These are phyloP conservation scores for Monilinia vaccinii-corymbosi DNA, from an alignment of 2,329 filamentous ascomycete genomes.

Conservation along the genomic window DNA sequence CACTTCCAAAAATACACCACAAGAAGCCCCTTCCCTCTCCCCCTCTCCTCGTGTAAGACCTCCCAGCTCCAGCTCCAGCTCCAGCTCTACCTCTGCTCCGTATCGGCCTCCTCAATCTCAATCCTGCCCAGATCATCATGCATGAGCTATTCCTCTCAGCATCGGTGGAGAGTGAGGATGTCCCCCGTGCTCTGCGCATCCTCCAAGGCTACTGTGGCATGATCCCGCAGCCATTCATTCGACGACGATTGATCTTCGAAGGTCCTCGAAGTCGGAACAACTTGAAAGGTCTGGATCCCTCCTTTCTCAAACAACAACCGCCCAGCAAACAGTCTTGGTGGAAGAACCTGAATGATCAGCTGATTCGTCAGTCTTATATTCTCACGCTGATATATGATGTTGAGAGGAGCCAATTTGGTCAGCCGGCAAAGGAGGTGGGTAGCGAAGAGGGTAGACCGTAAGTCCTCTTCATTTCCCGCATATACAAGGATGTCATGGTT, in stretches of 20 bases:
- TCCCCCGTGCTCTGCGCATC: constrained; percentile 41
- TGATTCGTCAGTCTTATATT: constrained; percentile 48
- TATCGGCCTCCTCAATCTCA: constrained; percentile 1
- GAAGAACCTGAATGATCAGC: constrained; percentile 45
- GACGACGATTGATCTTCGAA: constrained; percentile 44
- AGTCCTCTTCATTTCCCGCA: not conserved
- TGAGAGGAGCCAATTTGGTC: constrained; percentile 39
- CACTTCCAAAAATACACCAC: not conserved
- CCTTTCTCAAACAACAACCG: constrained; percentile 17
- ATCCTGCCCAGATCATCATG: constrained; percentile 32
- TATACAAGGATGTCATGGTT: not conserved
- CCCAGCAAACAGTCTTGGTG: constrained; percentile 30
- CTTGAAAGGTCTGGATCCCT: constrained; percentile 20
- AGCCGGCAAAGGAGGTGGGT: constrained; percentile 18
- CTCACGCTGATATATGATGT: constrained; percentile 48
- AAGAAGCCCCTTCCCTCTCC: not conserved
- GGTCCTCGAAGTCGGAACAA: constrained; percentile 34
- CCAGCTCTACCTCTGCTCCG: not conserved
- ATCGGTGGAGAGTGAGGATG: constrained; percentile 41
- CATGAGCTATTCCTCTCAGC: constrained; percentile 52
- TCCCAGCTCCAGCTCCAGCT: not conserved
- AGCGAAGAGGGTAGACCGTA: constrained; percentile 12
- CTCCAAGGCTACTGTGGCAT: constrained; percentile 50
- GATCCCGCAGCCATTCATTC: constrained; percentile 40
- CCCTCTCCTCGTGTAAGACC: not conserved